Base-by-base conservation (phyloP, 2,329 filamentous ascomycete genomes). In the Lasiodiplodia hormozganensis region DNA sequence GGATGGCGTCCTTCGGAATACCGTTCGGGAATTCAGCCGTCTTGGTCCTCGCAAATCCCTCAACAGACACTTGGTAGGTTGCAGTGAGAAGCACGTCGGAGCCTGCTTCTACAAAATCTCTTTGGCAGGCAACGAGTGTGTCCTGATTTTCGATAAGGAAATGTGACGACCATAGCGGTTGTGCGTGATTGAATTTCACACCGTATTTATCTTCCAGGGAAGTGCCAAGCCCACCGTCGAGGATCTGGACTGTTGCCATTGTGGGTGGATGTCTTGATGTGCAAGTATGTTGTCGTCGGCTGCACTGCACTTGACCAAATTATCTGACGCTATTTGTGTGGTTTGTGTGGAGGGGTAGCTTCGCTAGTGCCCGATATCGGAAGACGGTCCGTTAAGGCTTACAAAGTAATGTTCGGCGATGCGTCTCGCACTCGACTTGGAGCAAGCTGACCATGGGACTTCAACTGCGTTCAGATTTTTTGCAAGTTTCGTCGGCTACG, bases 91-190 rank as follows among this genome's bases (percentile, higher is more conserved):
- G 58, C 16, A 62, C 58, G 28, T 62, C 58, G 18, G 31, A 28
- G 25, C 58, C 58, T 23, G 58, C 43, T 10, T 51, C 58, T 16
- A 34, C 40, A 40, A 51, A 62, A 4, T 62, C 58, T 4, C 5
- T 23, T 16, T 62, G 58, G 40, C 58, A 62, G 25, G 40, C 25
- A 16, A 62, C 18, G 12, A 51, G 58, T 14, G 58, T 62, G 58
- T 62, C 58, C 23, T 49, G 25, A 40, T 21, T 25, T 18, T 43
- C 21, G 40, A 51, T 36, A 25, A 62, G 43, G 18, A 62, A 51
- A n/a, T 62, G 58, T 16, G 58, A 62, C 6, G 58, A 62, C 58
- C 58, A 62, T 11, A 62, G 43, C 7, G 58, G 58, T 11, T 62
- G 38, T 7, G 58, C n/a, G 25, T 49, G 40, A 16, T 34, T 34